Conservation (phyloP, 2,329 filamentous ascomycete genomes). For the Gaeumannomyces sp. region DNA sequence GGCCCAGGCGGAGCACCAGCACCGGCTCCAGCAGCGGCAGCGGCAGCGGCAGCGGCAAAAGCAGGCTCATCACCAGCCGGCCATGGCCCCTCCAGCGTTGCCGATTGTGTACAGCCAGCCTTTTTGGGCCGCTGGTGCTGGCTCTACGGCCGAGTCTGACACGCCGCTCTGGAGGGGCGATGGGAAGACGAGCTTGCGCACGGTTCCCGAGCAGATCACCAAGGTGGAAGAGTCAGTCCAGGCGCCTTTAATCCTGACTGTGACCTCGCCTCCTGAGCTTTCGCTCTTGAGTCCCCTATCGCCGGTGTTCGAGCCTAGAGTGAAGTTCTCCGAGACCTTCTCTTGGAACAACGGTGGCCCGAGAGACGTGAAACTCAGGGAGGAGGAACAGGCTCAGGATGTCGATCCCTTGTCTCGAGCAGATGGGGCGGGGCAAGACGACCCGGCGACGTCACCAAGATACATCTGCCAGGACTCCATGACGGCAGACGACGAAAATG, state of each 20-base stretch:
- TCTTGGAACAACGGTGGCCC: not conserved
- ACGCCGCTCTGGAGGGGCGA: not conserved
- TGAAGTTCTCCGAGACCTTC: not conserved
- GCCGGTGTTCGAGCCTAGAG: slow-evolving; percentile 26
- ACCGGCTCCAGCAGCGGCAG: not conserved
- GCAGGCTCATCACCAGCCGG: not conserved
- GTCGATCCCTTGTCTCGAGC: not conserved
- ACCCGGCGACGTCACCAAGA: not conserved
- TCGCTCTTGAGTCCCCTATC: slow-evolving; percentile 15
- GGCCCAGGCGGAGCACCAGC: slow-evolving; percentile 25
- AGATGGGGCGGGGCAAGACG: not conserved
- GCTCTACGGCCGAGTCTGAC: not conserved
- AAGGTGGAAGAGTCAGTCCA: not conserved
- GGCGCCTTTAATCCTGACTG: not conserved
- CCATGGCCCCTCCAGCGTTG: not conserved
- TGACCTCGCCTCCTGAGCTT: not conserved
- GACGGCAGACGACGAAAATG: not conserved
- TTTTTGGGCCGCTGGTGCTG: not conserved
- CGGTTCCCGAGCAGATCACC: not conserved
- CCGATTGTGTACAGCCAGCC: not conserved
- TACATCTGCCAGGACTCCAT: no score
- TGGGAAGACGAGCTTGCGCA: not conserved
- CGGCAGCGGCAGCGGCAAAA: slow-evolving; percentile 15
- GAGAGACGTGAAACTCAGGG: not conserved
- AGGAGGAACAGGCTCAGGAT: not conserved